These are phyloP conservation scores for Paxillus ammoniavirescens DNA, from an alignment of 768 basidiomycete species.

Conservation along the genomic window DNA sequence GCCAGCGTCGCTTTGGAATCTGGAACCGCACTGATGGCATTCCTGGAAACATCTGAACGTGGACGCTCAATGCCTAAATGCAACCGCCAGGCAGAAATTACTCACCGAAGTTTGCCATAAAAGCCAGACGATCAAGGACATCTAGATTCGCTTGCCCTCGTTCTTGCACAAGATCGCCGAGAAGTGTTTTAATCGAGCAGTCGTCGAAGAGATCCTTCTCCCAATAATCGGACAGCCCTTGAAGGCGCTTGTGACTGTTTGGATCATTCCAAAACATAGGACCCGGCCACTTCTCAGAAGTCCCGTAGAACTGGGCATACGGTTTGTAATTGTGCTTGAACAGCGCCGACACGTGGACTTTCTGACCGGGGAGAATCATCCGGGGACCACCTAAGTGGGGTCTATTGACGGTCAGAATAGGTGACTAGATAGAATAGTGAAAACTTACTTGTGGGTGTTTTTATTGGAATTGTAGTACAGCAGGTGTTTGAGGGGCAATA, in stretches of 20 bases:
- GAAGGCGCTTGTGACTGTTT: conserved; percentile 18
- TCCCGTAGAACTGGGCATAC: conserved; percentile 20
- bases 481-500: conserved; percentile 24
- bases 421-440: background rate
- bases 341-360: conserved; percentile 30
- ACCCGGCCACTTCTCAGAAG: conserved; percentile 24
- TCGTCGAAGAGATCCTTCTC: conserved; percentile 30
- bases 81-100: background rate
- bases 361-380: conserved; percentile 28
- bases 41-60: conserved; percentile 16
- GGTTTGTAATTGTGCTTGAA: conserved; percentile 32
- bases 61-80: background rate
- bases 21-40: background rate
- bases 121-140: conserved; percentile 25
- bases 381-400: conserved; percentile 27
- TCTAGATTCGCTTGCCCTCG: conserved; percentile 17
- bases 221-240: conserved; percentile 19
- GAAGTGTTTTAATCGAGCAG: conserved; percentile 13
- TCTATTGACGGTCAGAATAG: conserved; percentile 14
- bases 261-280: conserved; percentile 31
- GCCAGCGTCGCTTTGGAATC: conserved; percentile 10
- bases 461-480: conserved; percentile 27
- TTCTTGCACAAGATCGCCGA: conserved; percentile 15
- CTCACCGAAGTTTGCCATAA: conserved; percentile 31
- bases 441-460: conserved; percentile 18